These are phyloP conservation scores for Boletus semigastroideus DNA, from an alignment of 1,284 basidiomycete genomes.

Conservation along the genomic window DNA sequence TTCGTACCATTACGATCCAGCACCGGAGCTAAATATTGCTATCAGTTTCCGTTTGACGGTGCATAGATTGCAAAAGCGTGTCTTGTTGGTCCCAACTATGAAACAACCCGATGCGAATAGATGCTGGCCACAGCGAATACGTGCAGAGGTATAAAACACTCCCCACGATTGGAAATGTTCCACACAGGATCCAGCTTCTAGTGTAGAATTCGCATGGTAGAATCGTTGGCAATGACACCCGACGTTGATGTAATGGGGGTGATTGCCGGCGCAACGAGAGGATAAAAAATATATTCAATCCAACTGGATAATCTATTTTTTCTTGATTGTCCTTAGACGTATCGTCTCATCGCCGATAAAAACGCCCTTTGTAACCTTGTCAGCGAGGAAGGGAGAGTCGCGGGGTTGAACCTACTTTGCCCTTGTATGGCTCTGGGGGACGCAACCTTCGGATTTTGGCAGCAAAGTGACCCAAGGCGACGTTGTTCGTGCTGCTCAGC, in stretches of 20 bases:
- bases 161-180: no score
- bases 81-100: no score
- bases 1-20: no score
- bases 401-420: slow-evolving; percentile 67
- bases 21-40: no score
- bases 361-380: slow-evolving; percentile 62
- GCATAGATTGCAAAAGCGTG: no score
- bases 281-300: slow-evolving; percentile 5
- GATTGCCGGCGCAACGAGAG: neutral
- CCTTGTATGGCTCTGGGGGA: slow-evolving; percentile 96
- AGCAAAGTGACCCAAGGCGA: slow-evolving; percentile 63
- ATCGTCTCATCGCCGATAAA: slow-evolving; percentile 90
- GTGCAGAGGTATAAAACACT: no score
- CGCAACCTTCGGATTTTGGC: slow-evolving; percentile 83
- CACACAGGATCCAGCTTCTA: no score
- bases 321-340: slow-evolving; percentile 89
- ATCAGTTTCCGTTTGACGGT: no score
- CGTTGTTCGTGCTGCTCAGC: slow-evolving; percentile 72
- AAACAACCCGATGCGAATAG: no score
- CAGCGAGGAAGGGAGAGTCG: slow-evolving; percentile 3
- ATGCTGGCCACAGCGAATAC: no score
- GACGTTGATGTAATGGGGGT: neutral
- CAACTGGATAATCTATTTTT: slow-evolving; percentile 69
- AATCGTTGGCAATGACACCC: neutral
- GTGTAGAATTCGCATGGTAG: no score